Percentiles rank a stretch among this genome's conserved stretches.
phyloP scores from a whole-genome alignment of 495 filamentous ascomycete species.

The Chaetomium fimeti region DNA sequence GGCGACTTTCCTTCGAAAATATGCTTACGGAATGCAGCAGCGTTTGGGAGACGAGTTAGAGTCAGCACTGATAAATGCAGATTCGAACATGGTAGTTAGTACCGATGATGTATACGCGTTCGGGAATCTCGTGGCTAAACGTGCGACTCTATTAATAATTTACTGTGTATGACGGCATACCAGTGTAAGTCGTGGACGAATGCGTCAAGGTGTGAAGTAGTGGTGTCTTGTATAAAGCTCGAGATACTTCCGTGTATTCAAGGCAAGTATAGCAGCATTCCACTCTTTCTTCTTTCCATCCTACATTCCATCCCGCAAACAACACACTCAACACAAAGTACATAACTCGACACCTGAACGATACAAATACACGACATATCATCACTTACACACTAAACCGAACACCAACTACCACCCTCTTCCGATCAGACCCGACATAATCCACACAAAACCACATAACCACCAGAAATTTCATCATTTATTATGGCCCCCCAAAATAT shows the following conservation, averaged over 20 bases:
- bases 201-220: no score
- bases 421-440: no score
- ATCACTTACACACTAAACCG: neutral
- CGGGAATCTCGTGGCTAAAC: no score
- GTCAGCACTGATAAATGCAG: neutral
- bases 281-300: neutral
- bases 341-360: neutral
- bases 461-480: neutral
- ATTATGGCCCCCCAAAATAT: conserved; percentile 30
- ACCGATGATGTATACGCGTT: no score
- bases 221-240: no score
- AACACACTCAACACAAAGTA: neutral
- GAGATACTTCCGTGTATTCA: no score
- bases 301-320: neutral
- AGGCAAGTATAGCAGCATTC: neutral
- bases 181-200: no score
- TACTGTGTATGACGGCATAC: no score
- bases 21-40: neutral
- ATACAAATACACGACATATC: neutral
- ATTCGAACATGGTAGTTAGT: no score
- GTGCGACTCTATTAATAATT: no score
- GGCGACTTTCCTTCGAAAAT: neutral
- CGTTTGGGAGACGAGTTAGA: neutral
- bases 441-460: neutral
- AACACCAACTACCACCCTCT: no score